Conservation (phyloP, 2,329 filamentous ascomycete species). For the Pyricularia sp. region DNA sequence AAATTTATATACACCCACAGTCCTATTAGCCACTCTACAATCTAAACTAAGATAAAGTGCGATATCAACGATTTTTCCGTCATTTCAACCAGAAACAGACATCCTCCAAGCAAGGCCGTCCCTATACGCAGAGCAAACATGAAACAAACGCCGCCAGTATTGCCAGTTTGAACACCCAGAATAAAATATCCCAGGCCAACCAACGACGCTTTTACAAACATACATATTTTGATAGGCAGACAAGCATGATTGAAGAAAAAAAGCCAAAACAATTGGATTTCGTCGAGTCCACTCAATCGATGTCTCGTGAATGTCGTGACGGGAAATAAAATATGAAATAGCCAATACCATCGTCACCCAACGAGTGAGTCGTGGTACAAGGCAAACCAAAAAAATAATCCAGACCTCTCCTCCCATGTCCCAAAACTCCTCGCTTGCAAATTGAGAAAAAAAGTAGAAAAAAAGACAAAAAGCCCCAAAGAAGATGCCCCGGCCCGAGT, state of each 20-base stretch:
- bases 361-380: neutral
- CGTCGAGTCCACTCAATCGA: neutral
- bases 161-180: neutral
- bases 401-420: neutral
- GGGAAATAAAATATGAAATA: neutral
- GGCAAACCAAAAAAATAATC: neutral
- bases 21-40: neutral
- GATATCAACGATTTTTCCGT: neutral
- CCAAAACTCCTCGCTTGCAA: neutral
- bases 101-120: neutral
- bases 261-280: neutral
- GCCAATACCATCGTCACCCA: neutral
- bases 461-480: neutral
- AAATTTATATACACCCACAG: neutral
- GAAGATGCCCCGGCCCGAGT: too few species aligned
- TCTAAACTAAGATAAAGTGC: neutral
- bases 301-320: neutral
- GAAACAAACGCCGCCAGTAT: neutral
- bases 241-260: neutral
- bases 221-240: neutral
- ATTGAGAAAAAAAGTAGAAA: neutral
- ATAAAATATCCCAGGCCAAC: neutral
- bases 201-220: neutral
- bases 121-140: neutral
- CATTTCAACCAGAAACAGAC: neutral